phyloP scores from a whole-genome alignment of 306 rosid genomes.

The Glycine tomentella region DNA sequence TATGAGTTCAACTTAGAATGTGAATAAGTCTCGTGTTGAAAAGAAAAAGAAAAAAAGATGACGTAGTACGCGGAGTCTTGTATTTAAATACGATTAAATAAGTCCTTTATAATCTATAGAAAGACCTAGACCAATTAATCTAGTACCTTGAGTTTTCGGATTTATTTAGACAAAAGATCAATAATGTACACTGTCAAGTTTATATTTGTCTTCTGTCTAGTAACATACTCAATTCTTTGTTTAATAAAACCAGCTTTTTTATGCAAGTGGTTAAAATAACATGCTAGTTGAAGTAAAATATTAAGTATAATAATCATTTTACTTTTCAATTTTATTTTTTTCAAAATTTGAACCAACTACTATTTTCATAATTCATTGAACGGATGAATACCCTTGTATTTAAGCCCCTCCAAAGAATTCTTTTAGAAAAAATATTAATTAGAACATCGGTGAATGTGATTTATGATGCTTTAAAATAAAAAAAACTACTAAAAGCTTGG shows the following conservation, averaged over 20 bases:
- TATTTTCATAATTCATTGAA: background rate
- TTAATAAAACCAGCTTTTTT: background rate
- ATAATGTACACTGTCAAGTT: background rate
- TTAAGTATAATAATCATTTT: background rate
- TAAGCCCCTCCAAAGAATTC: background rate
- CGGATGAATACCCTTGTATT: background rate
- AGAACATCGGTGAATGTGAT: background rate
- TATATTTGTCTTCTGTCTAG: background rate
- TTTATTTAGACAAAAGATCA: background rate
- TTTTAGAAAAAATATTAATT: background rate
- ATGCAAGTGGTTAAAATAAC: background rate
- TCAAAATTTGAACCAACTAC: background rate
- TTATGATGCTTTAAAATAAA: background rate
- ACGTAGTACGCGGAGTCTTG: background rate
- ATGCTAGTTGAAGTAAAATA: background rate
- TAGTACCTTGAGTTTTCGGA: background rate
- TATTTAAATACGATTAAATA: background rate
- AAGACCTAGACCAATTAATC: background rate
- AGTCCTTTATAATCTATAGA: background rate
- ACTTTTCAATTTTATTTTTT: background rate
- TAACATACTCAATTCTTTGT: background rate
- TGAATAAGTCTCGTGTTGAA: no score
- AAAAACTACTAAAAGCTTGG: constrained; percentile 11
- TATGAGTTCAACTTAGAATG: no score
- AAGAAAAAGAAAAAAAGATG: background rate